These are phyloP conservation scores for Xerocomellus dryophilus DNA, from an alignment of 768 basidiomycete genomes.

Conservation along the genomic window DNA sequence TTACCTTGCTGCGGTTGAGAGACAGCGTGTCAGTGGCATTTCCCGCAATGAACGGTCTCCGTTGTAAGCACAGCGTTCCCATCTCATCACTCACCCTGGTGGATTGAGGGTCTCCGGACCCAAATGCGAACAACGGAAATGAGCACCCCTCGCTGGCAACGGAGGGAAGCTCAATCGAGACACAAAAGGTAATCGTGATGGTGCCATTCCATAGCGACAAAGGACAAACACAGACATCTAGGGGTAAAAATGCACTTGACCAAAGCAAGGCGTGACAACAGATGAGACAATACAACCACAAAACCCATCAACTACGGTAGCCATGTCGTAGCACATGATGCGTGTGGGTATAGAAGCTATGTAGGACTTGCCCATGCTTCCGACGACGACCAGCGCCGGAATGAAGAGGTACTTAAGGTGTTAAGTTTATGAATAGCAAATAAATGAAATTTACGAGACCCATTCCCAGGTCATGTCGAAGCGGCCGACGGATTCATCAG, in stretches of 20 bases:
- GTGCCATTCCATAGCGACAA: slow-evolving; percentile 9
- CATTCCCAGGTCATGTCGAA: slow-evolving; percentile 54
- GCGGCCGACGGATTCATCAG: slow-evolving; percentile 41
- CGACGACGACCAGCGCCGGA: slow-evolving; percentile 22
- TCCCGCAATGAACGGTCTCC: slow-evolving; percentile 8
- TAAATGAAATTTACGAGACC: slow-evolving; percentile 22
- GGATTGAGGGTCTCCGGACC: neutral
- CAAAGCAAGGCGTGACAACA: slow-evolving; percentile 31
- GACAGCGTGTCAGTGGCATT: neutral
- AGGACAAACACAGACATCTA: slow-evolving; percentile 15
- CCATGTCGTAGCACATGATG: slow-evolving; percentile 23
- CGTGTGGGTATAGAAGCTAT: slow-evolving; percentile 16
- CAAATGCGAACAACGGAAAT: slow-evolving; percentile 4
- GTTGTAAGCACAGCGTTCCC: slow-evolving; percentile 2
- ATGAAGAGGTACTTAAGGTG: slow-evolving; percentile 2
- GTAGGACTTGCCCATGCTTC: slow-evolving; percentile 21
- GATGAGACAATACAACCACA: slow-evolving; percentile 4
- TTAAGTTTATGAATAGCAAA: slow-evolving; percentile 26
- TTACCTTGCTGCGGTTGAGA: slow-evolving; percentile 17
- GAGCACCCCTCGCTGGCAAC: neutral
- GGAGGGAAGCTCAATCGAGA: neutral
- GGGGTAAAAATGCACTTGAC: slow-evolving; percentile 30
- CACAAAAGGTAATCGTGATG: neutral
- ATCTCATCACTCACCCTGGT: neutral
- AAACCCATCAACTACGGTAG: slow-evolving; percentile 31